Conservation (phyloP, 495 filamentous ascomycete species). For the Choiromyces venosus region DNA sequence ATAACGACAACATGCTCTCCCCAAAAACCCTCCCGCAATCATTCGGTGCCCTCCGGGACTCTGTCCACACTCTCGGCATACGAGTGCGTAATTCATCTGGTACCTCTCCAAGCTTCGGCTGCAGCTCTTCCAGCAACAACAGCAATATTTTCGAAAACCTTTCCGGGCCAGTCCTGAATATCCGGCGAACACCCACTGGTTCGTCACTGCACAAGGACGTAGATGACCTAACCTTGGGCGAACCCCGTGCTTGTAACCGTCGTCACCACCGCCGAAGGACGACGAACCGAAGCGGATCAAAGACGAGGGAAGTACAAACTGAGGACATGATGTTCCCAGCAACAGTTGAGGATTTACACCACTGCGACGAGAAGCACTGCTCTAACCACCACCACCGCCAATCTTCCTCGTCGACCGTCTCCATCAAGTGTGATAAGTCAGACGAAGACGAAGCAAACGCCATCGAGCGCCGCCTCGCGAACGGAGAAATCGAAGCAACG, state of each 20-base stretch:
- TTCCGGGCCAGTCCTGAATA: conserved; percentile 24
- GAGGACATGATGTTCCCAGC: conserved; percentile 31
- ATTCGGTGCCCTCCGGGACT: conserved; percentile 24
- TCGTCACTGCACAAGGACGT: conserved; percentile 17
- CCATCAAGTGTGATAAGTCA: conserved; percentile 34
- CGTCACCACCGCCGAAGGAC: conserved; percentile 29
- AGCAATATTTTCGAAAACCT: conserved; percentile 12
- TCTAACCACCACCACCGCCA: conserved; percentile 38
- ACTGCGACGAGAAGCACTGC: conserved; percentile 34
- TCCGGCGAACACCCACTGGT: conserved; percentile 22
- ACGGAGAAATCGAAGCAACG: conserved; percentile 28
- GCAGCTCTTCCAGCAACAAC: conserved; percentile 9
- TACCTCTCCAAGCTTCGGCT: conserved; percentile 1
- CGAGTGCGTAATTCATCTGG: conserved; percentile 26
- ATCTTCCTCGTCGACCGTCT: conserved; percentile 31
- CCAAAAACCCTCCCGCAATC: conserved; percentile 29
- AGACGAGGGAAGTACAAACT: conserved; percentile 8
- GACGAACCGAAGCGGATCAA: conserved; percentile 17
- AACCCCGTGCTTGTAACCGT: conserved; percentile 15
- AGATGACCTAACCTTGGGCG: conserved; percentile 10
- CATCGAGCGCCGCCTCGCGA: not conserved
- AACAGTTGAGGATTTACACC: conserved; percentile 30
- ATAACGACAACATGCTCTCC: conserved; percentile 15
- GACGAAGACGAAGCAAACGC: conserved; percentile 31
- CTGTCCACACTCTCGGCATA: conserved; percentile 19